Percentiles rank a stretch among this genome's conserved stretches.
Evolutionary conservation across 805 yeast species (phyloP).

Genomic region (Clavispora asparagi): DNA sequence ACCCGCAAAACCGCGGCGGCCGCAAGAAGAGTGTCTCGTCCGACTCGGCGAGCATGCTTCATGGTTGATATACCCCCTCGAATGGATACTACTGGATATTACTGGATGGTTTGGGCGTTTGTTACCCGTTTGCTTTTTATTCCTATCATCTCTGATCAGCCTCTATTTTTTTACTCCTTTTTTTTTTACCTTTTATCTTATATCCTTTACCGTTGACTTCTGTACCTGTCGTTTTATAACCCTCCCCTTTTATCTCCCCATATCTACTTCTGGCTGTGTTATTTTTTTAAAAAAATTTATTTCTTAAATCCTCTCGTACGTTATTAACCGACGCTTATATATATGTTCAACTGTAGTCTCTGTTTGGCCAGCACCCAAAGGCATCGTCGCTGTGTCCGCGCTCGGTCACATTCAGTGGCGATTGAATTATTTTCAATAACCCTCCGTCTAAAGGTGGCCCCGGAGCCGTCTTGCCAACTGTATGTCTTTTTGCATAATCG

Average conservation of each 20-base stretch:
- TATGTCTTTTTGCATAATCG: conserved; percentile 79
- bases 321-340: not conserved
- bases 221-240: not conserved
- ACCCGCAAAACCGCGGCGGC: conserved; percentile 12
- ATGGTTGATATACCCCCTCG: not conserved
- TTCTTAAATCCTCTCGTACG: not conserved
- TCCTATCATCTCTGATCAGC: not conserved
- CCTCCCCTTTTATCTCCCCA: not conserved
- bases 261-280: not conserved
- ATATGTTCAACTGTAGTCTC: not conserved
- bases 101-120: not conserved
- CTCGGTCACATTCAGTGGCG: too few relatives aligned
- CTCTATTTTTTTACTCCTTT: not conserved
- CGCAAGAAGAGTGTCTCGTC: conserved; percentile 9
- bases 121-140: not conserved
- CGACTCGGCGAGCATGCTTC: not conserved
- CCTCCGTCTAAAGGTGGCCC: conserved; percentile 43
- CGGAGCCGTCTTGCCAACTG: conserved; percentile 75
- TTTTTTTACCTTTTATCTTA: not conserved
- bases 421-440: too few relatives aligned
- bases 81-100: not conserved
- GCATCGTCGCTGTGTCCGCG: not conserved
- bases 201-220: not conserved
- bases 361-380: not conserved
- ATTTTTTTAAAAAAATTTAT: not conserved